phyloP scores from a whole-genome alignment of 1,284 basidiomycete species.

The Apiotrichum akiyoshidainum region DNA sequence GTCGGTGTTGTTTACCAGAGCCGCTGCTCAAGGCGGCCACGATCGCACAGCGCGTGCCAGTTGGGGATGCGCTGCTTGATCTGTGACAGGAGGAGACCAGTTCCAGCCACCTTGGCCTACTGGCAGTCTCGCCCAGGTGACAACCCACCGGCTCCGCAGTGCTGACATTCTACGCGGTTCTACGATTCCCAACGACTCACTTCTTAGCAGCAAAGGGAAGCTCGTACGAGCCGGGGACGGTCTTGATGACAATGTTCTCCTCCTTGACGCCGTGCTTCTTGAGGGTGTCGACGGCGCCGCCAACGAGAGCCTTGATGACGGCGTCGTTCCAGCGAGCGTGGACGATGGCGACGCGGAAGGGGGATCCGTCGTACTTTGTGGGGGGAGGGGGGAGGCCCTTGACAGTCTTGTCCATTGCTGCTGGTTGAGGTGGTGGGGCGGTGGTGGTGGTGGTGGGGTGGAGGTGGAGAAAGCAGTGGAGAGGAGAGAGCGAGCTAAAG shows the following conservation, averaged over 20 bases:
- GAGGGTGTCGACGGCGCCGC: constrained; percentile 71
- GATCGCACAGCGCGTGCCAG: no score
- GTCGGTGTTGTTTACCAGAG: no score
- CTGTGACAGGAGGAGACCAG: no score
- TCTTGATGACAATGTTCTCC: constrained; percentile 83
- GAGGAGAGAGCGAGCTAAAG: no score
- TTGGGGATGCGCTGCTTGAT: no score
- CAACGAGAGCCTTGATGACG: constrained; percentile 78
- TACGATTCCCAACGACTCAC: constrained; percentile 28
- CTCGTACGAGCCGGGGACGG: constrained; percentile 90
- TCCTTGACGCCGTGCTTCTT: constrained; percentile 81
- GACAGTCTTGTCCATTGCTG: constrained; percentile 55
- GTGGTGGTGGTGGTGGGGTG: not conserved
- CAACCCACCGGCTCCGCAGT: no score
- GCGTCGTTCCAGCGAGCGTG: constrained; percentile 89
- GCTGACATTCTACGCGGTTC: no score
- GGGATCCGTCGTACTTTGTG: constrained; percentile 68
- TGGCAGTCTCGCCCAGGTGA: no score
- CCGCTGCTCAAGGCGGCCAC: no score
- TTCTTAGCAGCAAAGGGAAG: constrained; percentile 84
- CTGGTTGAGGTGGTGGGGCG: constrained; percentile 4
- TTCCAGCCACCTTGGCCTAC: no score
- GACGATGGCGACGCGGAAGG: constrained; percentile 79
- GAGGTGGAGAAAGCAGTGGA: no score
- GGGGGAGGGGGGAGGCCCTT: constrained; percentile 70